Conservation (phyloP, 768 basidiomycete genomes). For the Lanmaoa rubissima region DNA sequence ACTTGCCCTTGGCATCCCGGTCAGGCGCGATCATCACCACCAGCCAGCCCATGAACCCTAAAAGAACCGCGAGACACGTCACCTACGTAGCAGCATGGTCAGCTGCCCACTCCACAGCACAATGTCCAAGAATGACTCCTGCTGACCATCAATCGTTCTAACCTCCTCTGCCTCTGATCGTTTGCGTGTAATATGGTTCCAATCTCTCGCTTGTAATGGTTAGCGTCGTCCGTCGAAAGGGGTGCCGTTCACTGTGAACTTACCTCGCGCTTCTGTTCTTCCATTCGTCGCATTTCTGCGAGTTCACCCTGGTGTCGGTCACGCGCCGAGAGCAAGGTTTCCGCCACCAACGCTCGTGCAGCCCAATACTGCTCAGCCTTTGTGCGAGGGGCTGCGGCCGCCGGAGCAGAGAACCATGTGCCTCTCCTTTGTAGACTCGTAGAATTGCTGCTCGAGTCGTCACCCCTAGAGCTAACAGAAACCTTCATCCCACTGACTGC, state of each 20-base stretch:
- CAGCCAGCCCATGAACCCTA: slow-evolving; percentile 23
- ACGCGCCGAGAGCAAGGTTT: slow-evolving; percentile 53
- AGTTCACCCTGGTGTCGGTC: slow-evolving; percentile 51
- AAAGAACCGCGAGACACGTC: slow-evolving; percentile 22
- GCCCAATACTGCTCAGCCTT: slow-evolving; percentile 64
- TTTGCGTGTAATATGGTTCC: slow-evolving; percentile 38
- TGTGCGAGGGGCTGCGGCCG: slow-evolving; percentile 26
- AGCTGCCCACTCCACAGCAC: slow-evolving; percentile 10
- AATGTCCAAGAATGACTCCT: slow-evolving; percentile 14
- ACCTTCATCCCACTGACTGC: slow-evolving; percentile 15
- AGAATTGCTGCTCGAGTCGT: neutral
- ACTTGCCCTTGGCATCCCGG: slow-evolving; percentile 7
- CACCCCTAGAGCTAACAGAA: neutral
- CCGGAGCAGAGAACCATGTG: slow-evolving; percentile 22
- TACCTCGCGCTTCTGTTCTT: slow-evolving; percentile 50
- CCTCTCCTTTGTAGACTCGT: slow-evolving; percentile 5
- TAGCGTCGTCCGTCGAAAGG: neutral
- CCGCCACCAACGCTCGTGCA: slow-evolving; percentile 61
- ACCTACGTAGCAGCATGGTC: slow-evolving; percentile 14
- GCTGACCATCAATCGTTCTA: slow-evolving; percentile 54
- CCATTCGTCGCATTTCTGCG: slow-evolving; percentile 36
- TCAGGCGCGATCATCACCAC: slow-evolving; percentile 17
- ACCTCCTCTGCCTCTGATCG: slow-evolving; percentile 45
- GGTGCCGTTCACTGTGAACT: slow-evolving; percentile 15
- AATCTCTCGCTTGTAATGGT: slow-evolving; percentile 42